Conservation (phyloP, 768 basidiomycete species). For the Mycena galericulata region DNA sequence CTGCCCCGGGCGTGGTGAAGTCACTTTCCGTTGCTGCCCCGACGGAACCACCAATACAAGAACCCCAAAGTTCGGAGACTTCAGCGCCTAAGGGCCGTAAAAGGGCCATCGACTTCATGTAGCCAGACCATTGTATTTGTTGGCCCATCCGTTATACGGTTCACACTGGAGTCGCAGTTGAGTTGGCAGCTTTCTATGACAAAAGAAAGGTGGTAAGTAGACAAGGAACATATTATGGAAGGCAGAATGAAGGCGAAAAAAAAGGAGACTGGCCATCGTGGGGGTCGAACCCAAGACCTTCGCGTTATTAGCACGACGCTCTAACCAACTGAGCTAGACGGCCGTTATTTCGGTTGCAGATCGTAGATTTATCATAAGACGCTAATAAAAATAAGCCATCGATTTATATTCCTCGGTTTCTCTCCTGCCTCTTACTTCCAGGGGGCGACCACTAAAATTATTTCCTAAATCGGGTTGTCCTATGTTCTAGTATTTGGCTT, state of each 20-base stretch:
- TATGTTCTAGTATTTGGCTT: too few relatives aligned
- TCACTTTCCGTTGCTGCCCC: constrained; percentile 23
- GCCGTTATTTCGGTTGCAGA: too few relatives aligned
- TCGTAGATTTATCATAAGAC: too few relatives aligned
- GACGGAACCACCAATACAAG: constrained; percentile 16
- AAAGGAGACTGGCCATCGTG: not conserved
- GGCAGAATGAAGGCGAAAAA: not conserved
- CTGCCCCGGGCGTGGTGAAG: constrained; percentile 63
- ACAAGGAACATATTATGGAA: too few relatives aligned
- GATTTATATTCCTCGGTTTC: too few relatives aligned
- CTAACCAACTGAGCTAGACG: constrained; percentile 96
- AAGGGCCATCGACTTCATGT: constrained; percentile 83
- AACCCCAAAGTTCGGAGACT: constrained; percentile 20
- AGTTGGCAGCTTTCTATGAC: too few relatives aligned
- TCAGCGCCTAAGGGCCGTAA: constrained; percentile 63
- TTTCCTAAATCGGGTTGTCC: too few relatives aligned
- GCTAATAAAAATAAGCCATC: too few relatives aligned
- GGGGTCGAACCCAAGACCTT: constrained; percentile 87
- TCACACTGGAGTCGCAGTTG: not conserved
- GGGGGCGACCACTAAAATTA: too few relatives aligned
- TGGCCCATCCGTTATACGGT: not conserved
- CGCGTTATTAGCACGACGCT: constrained; percentile 91
- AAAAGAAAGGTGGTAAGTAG: too few relatives aligned
- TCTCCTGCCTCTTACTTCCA: too few relatives aligned
- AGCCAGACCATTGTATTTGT: constrained; percentile 31